These are phyloP conservation scores for Oligophagozyma castellii DNA, from an alignment of 1,139 yeast species.

Conservation along the genomic window DNA sequence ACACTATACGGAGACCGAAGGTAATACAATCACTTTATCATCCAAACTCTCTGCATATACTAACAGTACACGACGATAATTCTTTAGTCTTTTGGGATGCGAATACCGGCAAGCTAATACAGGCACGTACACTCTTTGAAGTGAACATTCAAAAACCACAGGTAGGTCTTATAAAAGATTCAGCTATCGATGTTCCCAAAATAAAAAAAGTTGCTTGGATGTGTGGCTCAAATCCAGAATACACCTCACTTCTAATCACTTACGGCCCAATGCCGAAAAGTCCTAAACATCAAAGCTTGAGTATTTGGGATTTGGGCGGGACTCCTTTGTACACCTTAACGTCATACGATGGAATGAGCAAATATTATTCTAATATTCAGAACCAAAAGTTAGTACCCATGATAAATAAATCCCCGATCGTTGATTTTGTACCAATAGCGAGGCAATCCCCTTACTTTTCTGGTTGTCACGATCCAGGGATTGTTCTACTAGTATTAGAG, in stretches of 20 bases:
- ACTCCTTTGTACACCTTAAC: constrained; percentile 72
- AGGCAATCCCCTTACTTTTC: constrained; percentile 48
- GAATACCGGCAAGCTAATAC: constrained; percentile 53
- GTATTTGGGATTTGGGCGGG: constrained; percentile 62
- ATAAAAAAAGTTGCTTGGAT: constrained; percentile 45
- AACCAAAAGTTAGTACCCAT: constrained; percentile 42
- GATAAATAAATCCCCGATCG: constrained; percentile 31
- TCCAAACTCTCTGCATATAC: constrained; percentile 81
- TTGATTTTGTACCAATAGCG: constrained; percentile 39
- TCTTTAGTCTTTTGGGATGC: constrained; percentile 90
- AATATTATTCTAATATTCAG: constrained; percentile 56
- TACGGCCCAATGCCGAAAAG: constrained; percentile 37
- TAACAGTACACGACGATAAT: constrained; percentile 71
- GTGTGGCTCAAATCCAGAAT: constrained; percentile 68
- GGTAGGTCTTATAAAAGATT: constrained; percentile 15
- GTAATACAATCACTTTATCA: constrained; percentile 63
- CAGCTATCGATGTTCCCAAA: constrained; percentile 20
- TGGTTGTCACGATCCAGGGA: constrained; percentile 57
- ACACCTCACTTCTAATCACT: constrained; percentile 55
- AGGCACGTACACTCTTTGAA: constrained; percentile 62
- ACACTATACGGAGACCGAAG: constrained; percentile 32
- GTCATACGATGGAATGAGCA: constrained; percentile 70
- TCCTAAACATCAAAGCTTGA: constrained; percentile 37
- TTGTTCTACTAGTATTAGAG: constrained; percentile 43
- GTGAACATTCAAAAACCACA: constrained; percentile 45